Base-by-base conservation (phyloP, 2,329 filamentous ascomycete species). In the Ceratocystis cacaofunesta region DNA sequence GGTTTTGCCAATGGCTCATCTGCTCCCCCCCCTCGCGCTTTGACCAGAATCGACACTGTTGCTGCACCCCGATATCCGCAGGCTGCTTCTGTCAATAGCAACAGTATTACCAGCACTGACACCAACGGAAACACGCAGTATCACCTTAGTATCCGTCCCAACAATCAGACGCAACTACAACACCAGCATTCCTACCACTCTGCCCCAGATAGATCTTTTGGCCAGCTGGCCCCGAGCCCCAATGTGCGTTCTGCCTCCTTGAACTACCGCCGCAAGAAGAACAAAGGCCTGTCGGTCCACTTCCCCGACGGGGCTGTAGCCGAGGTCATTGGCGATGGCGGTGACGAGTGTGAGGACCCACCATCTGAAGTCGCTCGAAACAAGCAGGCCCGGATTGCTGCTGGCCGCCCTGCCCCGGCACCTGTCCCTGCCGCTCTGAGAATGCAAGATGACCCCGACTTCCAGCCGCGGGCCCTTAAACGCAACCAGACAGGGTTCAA, bases 261-360 rank as follows among this genome's bases (percentile, higher is more conserved):
- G 6, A 61, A 15, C 62, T 74, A 73, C 70, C 80, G 76, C 68
- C 76, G 76, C 25, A 76, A 75, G 28, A 78, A 76, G 62, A 83
- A 81, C 72, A 89, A 89, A 74, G 87, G 87, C 8, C 77, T 94
- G 68, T 78, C 78, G 3, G 92, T 96, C 44, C 83, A 80, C 65
- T 96, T 96, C 71, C 82, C 81, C 63, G 84, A 89, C 70, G 81
- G 80, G 8, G 79, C 81, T 65, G 10, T 57, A 8, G 91, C 92
- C 5, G 87, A 90, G 60, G 76, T 96, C 68, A 96, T 97, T 71
- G 92, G 92, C 60, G 87, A 92, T 74, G 92, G 92, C 66, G 92
- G 92, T 43, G 92, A 96, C 71, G 91, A 96, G 74, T 87, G 88
- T 65, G 85, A 89, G 64, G 77, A 82, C 7, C 88, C 89, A 1